Evolutionary conservation across 2,329 filamentous ascomycete genomes (phyloP).

Genomic region (Trichoderma lentiforme): DNA sequence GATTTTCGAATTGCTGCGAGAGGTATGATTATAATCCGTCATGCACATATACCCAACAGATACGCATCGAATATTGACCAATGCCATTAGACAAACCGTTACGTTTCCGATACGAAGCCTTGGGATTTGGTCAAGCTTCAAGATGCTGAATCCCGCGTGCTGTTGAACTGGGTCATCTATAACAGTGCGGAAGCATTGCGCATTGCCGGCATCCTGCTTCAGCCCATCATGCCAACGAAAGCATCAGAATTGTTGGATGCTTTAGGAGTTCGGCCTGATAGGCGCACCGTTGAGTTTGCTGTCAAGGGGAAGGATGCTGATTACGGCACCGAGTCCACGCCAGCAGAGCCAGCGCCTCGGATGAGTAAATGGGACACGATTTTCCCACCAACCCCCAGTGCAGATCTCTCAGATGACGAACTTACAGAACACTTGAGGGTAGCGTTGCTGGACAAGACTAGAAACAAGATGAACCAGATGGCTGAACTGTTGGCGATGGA

Average conservation of each 20-base stretch:
- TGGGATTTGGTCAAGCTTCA: conserved; percentile 57
- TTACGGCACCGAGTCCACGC: conserved; percentile 56
- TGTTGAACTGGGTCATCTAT: conserved; percentile 63
- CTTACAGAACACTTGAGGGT: conserved; percentile 21
- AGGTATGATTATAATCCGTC: conserved; percentile 43
- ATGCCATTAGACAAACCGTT: conserved; percentile 37
- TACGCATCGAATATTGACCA: not conserved
- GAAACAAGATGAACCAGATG: conserved; percentile 30
- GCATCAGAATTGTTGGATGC: conserved; percentile 69
- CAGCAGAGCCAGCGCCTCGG: conserved; percentile 28
- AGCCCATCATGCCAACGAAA: conserved; percentile 87
- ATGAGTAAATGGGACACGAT: conserved; percentile 41
- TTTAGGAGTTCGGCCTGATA: conserved; percentile 64
- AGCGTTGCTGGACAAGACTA: conserved; percentile 22
- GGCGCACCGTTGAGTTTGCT: conserved; percentile 62
- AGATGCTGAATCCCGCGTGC: conserved; percentile 32
- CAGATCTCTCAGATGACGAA: conserved; percentile 26
- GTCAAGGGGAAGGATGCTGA: conserved; percentile 59
- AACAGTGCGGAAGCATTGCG: conserved; percentile 72
- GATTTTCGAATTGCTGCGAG: conserved; percentile 60
- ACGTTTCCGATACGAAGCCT: conserved; percentile 59
- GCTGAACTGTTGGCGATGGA: conserved; percentile 30
- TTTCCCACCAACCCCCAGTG: conserved; percentile 46
- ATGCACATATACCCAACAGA: not conserved
- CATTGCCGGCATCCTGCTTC: conserved; percentile 76